These are phyloP conservation scores for Cladosporium sp. DNA, from an alignment of 2,329 filamentous ascomycete genomes.

Conservation along the genomic window DNA sequence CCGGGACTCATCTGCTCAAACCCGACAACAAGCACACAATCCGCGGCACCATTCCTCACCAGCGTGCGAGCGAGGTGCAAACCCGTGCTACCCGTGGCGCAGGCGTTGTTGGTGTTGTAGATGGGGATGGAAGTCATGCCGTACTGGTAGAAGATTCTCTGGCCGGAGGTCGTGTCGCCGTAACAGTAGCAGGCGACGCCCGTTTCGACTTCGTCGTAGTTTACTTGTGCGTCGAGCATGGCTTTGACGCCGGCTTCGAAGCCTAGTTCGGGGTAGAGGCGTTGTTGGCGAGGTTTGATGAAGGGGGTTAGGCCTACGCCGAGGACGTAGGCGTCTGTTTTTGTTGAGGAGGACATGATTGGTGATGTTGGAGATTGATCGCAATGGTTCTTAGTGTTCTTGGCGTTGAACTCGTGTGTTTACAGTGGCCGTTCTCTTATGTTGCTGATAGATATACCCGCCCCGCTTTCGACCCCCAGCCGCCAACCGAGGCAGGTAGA, in stretches of 20 bases:
- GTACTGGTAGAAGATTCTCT: conserved; percentile 97
- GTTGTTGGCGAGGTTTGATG: conserved; percentile 90
- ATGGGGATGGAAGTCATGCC: conserved; percentile 95
- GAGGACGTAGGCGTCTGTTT: conserved; percentile 65
- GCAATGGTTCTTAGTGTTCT: no score
- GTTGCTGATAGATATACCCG: no score
- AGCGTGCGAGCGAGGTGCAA: conserved; percentile 77
- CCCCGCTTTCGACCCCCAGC: no score
- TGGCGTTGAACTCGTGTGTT: no score
- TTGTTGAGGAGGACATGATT: neutral
- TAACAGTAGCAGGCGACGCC: conserved; percentile 96
- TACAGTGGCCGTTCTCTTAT: no score
- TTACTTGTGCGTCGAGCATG: conserved; percentile 79
- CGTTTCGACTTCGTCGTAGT: conserved; percentile 92
- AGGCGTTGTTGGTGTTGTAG: conserved; percentile 99
- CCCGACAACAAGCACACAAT: conserved; percentile 80
- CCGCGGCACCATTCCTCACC: conserved; percentile 69
- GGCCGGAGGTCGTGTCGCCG: conserved; percentile 88
- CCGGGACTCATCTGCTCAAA: conserved; percentile 98
- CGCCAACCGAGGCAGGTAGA: no score
- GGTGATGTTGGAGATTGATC: no score
- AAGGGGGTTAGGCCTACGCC: conserved; percentile 99
- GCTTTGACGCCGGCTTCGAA: conserved; percentile 90
- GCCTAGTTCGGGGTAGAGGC: conserved; percentile 90
- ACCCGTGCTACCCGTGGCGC: conserved; percentile 86